Evolutionary conservation across 2,329 filamentous ascomycete genomes (phyloP).

Genomic region (Penicillium brevicompactum): DNA sequence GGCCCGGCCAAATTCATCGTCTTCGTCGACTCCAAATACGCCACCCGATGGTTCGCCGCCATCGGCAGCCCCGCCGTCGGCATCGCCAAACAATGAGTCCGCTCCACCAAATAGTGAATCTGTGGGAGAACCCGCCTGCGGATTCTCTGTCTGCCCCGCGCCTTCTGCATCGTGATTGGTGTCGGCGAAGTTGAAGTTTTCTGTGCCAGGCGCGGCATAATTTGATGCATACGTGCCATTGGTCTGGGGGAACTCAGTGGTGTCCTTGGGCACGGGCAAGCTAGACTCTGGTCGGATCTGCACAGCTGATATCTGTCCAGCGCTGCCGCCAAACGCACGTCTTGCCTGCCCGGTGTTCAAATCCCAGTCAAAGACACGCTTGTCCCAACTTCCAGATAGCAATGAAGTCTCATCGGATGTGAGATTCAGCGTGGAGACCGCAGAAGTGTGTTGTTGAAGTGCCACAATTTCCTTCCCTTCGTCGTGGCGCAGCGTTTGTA

Average conservation of each 20-base stretch:
- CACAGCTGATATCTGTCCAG: constrained; percentile 83
- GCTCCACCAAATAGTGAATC: constrained; percentile 85
- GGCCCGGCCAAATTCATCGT: constrained; percentile 76
- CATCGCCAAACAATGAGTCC: constrained; percentile 88
- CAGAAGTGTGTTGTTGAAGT: constrained; percentile 81
- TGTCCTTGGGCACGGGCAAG: constrained; percentile 73
- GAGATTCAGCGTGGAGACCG: constrained; percentile 83
- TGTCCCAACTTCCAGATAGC: constrained; percentile 95
- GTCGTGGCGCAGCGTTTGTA: constrained; percentile 91
- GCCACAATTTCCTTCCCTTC: constrained; percentile 87
- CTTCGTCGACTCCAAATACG: constrained; percentile 76
- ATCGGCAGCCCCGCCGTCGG: constrained; percentile 56
- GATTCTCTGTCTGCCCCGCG: constrained; percentile 52
- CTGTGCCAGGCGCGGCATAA: constrained; percentile 63
- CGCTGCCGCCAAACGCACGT: constrained; percentile 74
- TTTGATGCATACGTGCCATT: constrained; percentile 78
- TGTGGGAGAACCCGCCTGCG: constrained; percentile 65
- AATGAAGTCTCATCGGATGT: constrained; percentile 84
- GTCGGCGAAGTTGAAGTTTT: constrained; percentile 53
- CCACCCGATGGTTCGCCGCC: constrained; percentile 56
- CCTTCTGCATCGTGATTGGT: constrained; percentile 39
- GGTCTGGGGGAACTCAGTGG: constrained; percentile 51
- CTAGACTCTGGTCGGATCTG: constrained; percentile 79
- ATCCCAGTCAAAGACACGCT: constrained; percentile 92
- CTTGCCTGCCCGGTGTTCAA: constrained; percentile 79